phyloP scores from a whole-genome alignment of 2,329 filamentous ascomycete species.

The Fusarium sterilihyphosum region DNA sequence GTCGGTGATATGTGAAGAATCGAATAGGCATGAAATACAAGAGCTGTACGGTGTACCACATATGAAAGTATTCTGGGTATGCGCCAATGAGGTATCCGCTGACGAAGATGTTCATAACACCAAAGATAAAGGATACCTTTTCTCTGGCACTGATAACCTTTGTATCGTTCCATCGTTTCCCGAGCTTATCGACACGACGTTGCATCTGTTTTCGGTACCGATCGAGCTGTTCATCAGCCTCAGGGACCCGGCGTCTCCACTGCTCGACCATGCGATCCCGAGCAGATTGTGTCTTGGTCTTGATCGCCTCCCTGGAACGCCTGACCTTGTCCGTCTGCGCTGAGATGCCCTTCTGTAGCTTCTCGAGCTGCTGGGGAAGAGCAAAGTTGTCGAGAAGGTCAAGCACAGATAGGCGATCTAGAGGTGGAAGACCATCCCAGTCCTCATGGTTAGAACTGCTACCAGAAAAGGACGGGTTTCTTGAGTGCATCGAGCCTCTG shows the following conservation, averaged over 20 bases:
- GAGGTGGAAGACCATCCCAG: constrained; percentile 85
- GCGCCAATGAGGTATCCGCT: constrained; percentile 93
- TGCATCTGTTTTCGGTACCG: constrained; percentile 91
- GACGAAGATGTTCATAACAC: constrained; percentile 96
- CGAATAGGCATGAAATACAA: constrained; percentile 98
- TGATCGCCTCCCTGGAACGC: constrained; percentile 82
- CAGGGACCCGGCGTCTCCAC: constrained; percentile 86
- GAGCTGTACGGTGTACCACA: constrained; percentile 90
- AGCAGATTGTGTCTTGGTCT: constrained; percentile 79
- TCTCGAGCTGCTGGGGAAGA: constrained; percentile 88
- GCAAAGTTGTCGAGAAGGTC: constrained; percentile 95
- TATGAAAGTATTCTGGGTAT: constrained; percentile 84
- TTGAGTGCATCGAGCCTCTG: constrained; percentile 71
- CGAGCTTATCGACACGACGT: constrained; percentile 86
- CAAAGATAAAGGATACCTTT: constrained; percentile 95
- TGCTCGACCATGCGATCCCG: constrained; percentile 91
- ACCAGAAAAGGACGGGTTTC: constrained; percentile 83
- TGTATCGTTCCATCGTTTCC: constrained; percentile 86
- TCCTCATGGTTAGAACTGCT: constrained; percentile 89
- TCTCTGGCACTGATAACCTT: constrained; percentile 89
- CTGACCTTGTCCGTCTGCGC: constrained; percentile 87
- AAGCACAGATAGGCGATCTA: constrained; percentile 90
- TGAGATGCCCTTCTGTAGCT: constrained; percentile 83
- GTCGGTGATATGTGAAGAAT: constrained; percentile 88
- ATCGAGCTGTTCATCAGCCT: constrained; percentile 90